phyloP scores from a whole-genome alignment of 176 grass and related monocot genomes.

The Melocanna baccifera region DNA sequence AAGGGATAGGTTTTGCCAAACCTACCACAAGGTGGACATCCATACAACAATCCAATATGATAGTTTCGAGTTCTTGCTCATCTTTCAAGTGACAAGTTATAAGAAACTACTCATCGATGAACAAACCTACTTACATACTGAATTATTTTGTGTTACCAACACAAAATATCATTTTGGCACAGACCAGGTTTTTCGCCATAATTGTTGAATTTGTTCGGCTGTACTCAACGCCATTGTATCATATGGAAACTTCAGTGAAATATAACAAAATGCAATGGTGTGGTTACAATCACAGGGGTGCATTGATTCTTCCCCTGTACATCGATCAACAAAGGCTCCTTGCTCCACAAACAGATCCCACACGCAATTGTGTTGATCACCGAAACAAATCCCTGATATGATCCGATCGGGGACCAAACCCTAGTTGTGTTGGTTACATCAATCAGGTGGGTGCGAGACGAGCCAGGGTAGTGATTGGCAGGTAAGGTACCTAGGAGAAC shows the following conservation, averaged over 20 bases:
- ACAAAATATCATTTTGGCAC: not conserved
- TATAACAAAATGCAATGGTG: not conserved
- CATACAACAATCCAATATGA: not conserved
- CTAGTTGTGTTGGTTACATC: not conserved
- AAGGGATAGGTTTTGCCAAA: not conserved
- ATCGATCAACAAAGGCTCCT: not conserved
- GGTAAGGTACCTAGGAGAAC: constrained; percentile 48
- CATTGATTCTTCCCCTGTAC: not conserved
- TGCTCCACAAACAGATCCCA: not conserved
- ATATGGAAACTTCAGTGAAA: not conserved
- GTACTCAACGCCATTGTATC: not conserved
- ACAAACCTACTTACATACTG: not conserved
- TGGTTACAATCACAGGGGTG: not conserved
- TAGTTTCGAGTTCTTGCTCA: not conserved
- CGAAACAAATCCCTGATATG: not conserved
- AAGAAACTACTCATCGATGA: not conserved
- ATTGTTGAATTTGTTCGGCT: not conserved
- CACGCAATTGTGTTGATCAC: not conserved
- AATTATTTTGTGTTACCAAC: not conserved
- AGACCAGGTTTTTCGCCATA: not conserved
- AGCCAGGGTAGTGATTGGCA: not conserved
- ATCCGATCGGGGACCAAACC: not conserved
- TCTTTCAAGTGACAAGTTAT: not conserved
- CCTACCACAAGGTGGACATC: not conserved
- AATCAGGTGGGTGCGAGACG: not conserved